Base-by-base conservation (phyloP, 495 filamentous ascomycete genomes). In the Elaphomyces granulatus region DNA sequence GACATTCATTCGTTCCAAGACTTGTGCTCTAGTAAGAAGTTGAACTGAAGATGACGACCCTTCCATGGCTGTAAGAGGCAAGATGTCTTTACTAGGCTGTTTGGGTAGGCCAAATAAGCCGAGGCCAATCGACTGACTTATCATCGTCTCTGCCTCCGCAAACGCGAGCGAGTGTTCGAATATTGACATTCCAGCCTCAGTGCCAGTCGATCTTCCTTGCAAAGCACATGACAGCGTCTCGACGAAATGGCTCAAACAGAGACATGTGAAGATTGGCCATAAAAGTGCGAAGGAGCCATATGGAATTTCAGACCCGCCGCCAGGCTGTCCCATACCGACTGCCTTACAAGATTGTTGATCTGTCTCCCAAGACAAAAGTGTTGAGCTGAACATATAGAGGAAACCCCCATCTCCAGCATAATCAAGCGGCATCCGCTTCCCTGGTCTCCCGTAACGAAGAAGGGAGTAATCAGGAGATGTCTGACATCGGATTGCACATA, bases 151-250 rank as follows among this genome's bases (percentile, higher is more conserved):
- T 3, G 90, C 86, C 56, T 98, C 92, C 1, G 90, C 85, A 58
- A 96, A 98, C 0, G 90, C 90, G 10, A 98, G 64, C 0, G 90
- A 96, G 52, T 94, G 86, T 48, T 98, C 90, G 52, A 98, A 90
- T 15, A 96, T 72, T 0, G 87, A 94, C 83, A 96, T 95, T 4
- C 87, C 86, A 1, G 86, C 90, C 60, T 96, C 90, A 0, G 85
- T 78, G 43, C 78, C 72, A 4, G 80, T 68, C 2, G 70, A 67
- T 8, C 81, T 73, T n/a, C 87, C 87, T 46, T 93, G 86, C n/a
- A 96, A 66, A 3, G 88, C 82, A 54, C 84, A 87, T 4, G 80
- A 75, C 15, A 96, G 64, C 0, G 81, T 86, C 52, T 96, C 90
- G 18, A 92, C 56, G 49, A 95, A 90, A 48, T 94, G 85, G 46